These are phyloP conservation scores for Botrytis aclada DNA, from an alignment of 2,329 filamentous ascomycete species.

Conservation along the genomic window DNA sequence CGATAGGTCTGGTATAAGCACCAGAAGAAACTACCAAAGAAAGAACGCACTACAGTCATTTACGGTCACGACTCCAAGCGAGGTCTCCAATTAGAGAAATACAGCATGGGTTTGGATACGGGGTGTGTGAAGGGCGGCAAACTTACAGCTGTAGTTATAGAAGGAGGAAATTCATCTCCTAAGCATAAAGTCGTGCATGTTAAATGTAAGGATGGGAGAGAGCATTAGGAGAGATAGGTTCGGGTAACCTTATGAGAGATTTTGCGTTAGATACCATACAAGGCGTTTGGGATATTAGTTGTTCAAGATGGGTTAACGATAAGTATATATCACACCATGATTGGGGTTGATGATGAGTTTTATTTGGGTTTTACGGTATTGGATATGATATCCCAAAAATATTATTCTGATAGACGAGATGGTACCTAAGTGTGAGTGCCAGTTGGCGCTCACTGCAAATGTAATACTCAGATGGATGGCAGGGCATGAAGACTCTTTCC, in stretches of 20 bases:
- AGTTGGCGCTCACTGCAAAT: not conserved
- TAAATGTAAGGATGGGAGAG: slow-evolving; percentile 32
- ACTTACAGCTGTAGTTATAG: slow-evolving; percentile 74
- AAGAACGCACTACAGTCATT: slow-evolving; percentile 62
- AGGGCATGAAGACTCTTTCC: not conserved
- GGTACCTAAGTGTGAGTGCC: not conserved
- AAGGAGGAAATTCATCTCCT: slow-evolving; percentile 46
- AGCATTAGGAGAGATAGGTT: slow-evolving; percentile 9
- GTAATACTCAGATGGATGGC: not conserved
- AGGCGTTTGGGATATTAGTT: slow-evolving; percentile 1
- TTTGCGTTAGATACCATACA: slow-evolving; percentile 1
- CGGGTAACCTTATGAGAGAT: not conserved
- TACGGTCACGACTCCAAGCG: slow-evolving; percentile 83
- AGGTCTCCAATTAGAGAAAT: slow-evolving; percentile 65
- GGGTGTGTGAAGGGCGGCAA: slow-evolving; percentile 74
- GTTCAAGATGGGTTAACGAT: not conserved
- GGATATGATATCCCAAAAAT: not conserved
- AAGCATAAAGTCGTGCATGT: slow-evolving; percentile 35
- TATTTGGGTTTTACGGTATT: not conserved
- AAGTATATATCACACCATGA: not conserved
- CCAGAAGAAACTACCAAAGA: slow-evolving; percentile 41
- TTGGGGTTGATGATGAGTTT: not conserved
- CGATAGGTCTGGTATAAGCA: slow-evolving; percentile 53
- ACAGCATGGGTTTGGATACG: slow-evolving; percentile 82
- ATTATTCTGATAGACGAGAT: not conserved